Base-by-base conservation (phyloP, 2,329 filamentous ascomycete species). In the Fusarium protoensiforme region DNA sequence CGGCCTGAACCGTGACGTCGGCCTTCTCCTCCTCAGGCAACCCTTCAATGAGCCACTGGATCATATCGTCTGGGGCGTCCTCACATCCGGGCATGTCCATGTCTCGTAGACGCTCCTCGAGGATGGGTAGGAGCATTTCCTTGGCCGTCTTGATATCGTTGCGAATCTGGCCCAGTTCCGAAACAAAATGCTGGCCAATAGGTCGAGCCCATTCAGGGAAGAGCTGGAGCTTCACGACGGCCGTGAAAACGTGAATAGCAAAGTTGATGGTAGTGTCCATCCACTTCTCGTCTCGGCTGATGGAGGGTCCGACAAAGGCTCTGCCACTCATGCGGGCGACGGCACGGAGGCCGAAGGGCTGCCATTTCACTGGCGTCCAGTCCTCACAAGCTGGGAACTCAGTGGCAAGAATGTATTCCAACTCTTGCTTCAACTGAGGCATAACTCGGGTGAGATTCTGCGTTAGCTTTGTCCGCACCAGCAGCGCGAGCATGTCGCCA, bases 281-380 rank as follows among this genome's bases (percentile, higher is more conserved):
- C 88, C 88, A 90, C 65, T 85, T 82, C 71, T 88, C 85, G 43
- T 86, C 81, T 20, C 87, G 87, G 73, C 85, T 88, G 64, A 90
- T 81, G 16, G 82, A 79, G 3, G 84, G 74, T 2, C 88, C 88
- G 8, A 90, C 84, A 69, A 90, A 90, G 6, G 87, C 84, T 22
- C 85, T 82, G 1, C 88, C 87, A 29, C 87, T 89, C 24, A 91
- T 75, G 2, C 88, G 85, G 8, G 88, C 85, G 13, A 91, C 81
- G 5, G 86, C 83, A 24, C 86, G 82, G 3, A 90, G 81, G 48
- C 87, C 81, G 65, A 89, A 86, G 0, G 85, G 84, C 39, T 88
- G 87, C 73, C 89, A 84, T 72, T 84, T 85, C 59, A 89, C 84
- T 0, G 87, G 77, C 1, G 85, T 89, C 89, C 89, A 90, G 68